Base-by-base conservation (phyloP, 2,329 filamentous ascomycete genomes). In the Trichophyton rubrum region DNA sequence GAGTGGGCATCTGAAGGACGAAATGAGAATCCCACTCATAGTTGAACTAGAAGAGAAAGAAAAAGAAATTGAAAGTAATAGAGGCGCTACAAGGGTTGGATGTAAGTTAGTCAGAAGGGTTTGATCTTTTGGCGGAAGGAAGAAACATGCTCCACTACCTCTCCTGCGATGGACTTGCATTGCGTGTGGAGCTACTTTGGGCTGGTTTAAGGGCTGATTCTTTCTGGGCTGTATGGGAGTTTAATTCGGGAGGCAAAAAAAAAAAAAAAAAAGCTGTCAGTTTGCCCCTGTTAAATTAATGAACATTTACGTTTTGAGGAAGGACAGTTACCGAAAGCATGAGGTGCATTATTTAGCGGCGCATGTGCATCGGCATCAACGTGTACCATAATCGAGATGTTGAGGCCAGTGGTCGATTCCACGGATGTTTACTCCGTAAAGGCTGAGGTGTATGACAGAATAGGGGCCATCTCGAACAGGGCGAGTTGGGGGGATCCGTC, bases 141-240 rank as follows among this genome's bases (percentile, higher is more conserved):
- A 51, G 45, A 51, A 51, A 51, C 45, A 51, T 51, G 45, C 45
- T 51, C 45, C 45, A 51, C 45, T 51, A 51, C 30, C 45, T 51
- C 45, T 51, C 45, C 45, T 51, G 45, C 45, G 45, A 51, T 51
- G 45, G 45, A 51, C 45, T 51, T 51, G 45, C 45, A 51, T 43
- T 51, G 45, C 20, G 24, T 51, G 45, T 51, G 45, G 45, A 51
- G 45, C 45, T 51, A 30, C 45, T 27, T 49, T 27, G 45, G 20
- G 45, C 45, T 51, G 8, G 22, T 51, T 51, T 15, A 51, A 51
- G 11, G 45, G 45, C 45, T 51, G 45, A 47, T 47, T 47, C 45
- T 51, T 47, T 47, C 45, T 51, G 20, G 45, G 45, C 45, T 15
- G 45, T 27, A 24, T 22, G 6, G 15, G n/a, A 24, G 45, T 27